Percentiles rank a stretch among this genome's conserved stretches.
Evolutionary conservation across 2,329 filamentous ascomycete species (phyloP).

Genomic region (Cladosporium cucumerinum): DNA sequence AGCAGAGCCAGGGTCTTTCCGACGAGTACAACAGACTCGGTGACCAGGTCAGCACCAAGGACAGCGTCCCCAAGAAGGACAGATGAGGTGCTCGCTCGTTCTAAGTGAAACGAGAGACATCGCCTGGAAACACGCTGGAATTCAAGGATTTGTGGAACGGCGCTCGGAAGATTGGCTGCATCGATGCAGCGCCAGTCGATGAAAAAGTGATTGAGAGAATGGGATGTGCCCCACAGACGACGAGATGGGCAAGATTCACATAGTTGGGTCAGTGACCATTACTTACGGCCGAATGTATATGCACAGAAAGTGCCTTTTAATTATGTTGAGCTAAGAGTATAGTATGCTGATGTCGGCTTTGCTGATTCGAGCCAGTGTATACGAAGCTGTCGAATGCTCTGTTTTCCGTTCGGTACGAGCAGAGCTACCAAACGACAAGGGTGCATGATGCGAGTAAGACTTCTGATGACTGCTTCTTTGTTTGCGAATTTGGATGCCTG

Average conservation of each 20-base stretch:
- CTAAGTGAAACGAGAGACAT: background rate
- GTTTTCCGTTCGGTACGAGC: background rate
- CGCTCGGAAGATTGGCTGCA: background rate
- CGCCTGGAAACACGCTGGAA: background rate
- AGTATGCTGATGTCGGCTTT: background rate
- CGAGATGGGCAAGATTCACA: background rate
- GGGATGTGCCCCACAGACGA: background rate
- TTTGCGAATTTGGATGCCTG: background rate
- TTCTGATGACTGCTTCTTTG: background rate
- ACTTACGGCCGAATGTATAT: background rate
- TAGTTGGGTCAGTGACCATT: background rate
- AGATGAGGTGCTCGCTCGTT: slow-evolving; percentile 37
- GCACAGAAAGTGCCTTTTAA: background rate
- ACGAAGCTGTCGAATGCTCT: background rate
- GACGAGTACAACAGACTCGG: slow-evolving; percentile 82
- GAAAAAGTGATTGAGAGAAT: background rate
- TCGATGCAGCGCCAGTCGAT: background rate
- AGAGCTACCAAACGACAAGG: background rate
- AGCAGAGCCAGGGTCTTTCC: slow-evolving; percentile 80
- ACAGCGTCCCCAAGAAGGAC: slow-evolving; percentile 54
- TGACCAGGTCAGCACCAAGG: slow-evolving; percentile 69
- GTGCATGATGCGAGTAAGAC: background rate
- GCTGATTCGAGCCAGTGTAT: background rate
- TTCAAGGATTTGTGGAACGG: no score
- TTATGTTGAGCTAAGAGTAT: background rate